Conservation (phyloP, 169 alveolate species). For the Miamiensis avidus region DNA sequence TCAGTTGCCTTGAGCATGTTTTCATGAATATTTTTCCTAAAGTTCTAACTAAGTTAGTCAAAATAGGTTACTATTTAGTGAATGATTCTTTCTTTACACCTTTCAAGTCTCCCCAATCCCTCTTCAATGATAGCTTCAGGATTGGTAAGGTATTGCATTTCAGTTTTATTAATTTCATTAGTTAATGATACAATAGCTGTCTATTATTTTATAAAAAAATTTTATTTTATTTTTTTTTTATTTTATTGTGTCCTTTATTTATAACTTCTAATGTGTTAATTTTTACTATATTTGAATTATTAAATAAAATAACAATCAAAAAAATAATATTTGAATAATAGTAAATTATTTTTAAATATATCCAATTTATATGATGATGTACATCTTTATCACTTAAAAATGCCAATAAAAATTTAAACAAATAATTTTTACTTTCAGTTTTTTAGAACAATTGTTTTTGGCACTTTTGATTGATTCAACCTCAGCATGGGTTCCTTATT, state of each 20-base stretch:
- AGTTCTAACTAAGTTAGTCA: neutral
- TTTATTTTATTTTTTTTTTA: too few relatives aligned
- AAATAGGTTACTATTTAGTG: constrained; percentile 1
- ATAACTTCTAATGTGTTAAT: too few relatives aligned
- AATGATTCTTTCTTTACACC: constrained; percentile 1
- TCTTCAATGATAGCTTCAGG: constrained; percentile 10
- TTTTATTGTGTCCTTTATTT: too few relatives aligned
- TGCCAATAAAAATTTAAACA: too few relatives aligned
- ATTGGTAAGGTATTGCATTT: constrained; percentile 9
- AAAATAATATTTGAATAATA: too few relatives aligned
- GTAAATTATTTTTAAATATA: too few relatives aligned
- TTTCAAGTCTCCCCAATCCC: constrained; percentile 1
- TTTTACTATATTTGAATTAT: too few relatives aligned
- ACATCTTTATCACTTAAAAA: too few relatives aligned
- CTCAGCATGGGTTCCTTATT: neutral
- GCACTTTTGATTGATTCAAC: constrained; percentile 13
- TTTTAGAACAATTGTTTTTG: constrained; percentile 9
- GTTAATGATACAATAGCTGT: constrained; percentile 1
- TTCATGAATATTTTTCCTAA: constrained; percentile 4
- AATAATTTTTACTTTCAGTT: constrained; percentile 1
- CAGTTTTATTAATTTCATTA: constrained; percentile 7
- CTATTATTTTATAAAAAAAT: too few relatives aligned
- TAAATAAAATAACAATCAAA: too few relatives aligned
- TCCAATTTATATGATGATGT: too few relatives aligned
- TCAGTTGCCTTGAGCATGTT: constrained; percentile 16